phyloP scores from a whole-genome alignment of 2,329 filamentous ascomycete species.

The Bipolaris cookei region DNA sequence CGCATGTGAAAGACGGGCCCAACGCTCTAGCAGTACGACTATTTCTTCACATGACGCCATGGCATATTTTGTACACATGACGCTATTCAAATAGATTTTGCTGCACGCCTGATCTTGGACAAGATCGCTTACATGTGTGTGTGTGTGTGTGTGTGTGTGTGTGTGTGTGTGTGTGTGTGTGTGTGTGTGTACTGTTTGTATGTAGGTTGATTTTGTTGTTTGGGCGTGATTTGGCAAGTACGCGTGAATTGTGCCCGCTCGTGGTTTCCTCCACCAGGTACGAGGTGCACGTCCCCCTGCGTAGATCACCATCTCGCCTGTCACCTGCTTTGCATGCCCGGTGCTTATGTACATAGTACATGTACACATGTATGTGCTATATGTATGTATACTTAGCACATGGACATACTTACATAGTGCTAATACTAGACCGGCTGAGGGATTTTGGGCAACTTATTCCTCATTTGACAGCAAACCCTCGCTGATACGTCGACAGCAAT shows the following conservation, averaged over 20 bases:
- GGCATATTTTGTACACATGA: background rate
- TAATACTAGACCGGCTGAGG: background rate
- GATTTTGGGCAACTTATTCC: background rate
- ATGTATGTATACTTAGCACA: background rate
- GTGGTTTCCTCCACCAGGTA: constrained; percentile 3
- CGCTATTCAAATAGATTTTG: background rate
- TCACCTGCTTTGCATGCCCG: background rate
- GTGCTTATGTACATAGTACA: background rate
- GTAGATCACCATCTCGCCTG: constrained; percentile 1
- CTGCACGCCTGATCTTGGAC: background rate
- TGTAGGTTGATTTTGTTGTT: background rate
- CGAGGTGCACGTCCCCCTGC: constrained; percentile 5
- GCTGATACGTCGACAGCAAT: background rate
- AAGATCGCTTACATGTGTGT: too few species aligned
- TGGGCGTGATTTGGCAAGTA: background rate
- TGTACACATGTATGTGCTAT: background rate
- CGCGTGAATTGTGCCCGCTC: background rate
- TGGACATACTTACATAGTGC: background rate
- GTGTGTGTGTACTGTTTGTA: background rate
- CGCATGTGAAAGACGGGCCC: constrained; percentile 22
- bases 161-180: background rate
- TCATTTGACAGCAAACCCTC: background rate
- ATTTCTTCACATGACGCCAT: constrained; percentile 21
- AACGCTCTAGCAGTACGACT: too few species aligned
- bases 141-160: background rate